Evolutionary conservation across 1,139 yeast species (phyloP), one percentile per base, ranked within the genome.

Genomic region (Debaryomycetaceae sp.): DNA sequence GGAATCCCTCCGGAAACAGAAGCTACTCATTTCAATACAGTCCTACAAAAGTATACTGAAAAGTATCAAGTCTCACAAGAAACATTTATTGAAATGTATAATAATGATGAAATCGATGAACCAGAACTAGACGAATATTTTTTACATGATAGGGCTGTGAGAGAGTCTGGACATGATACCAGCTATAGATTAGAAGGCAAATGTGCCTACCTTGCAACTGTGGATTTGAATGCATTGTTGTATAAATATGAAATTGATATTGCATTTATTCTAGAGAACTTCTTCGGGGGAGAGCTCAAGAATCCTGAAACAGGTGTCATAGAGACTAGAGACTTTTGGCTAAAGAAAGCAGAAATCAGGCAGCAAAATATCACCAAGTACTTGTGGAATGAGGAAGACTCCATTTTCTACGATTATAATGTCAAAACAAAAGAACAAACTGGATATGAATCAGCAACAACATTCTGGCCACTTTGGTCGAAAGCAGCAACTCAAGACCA

Each of bases 1-100:
- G 97, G 98, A 15, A 79, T 92, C 34, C 98, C 98, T 5, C 98
- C 98, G 6, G 99, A 92, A 61, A 91, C 98, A 1, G 99, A 92
- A 61, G 72, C 94, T 0, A 80, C 88, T 5, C 98, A 94, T 67
- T 92, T 92, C 56, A 78, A 80, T 51, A 75, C 86, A 6, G 75
- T 89, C 17, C 69, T 94, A 51, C 59, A 65, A 41, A 91, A 94
- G 5, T 89, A 75, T 55, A 79, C 86, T 36, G 65, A 75, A 36
- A 87, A 87, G 58, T 69, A 87, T 57, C 63, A 72, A 2, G 62
- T 84, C 9, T 44, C 81, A 0, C 75, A 87, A 43, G 78, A 74
- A n/a, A 89, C 86, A 48, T 88, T 92, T 57, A 78, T 84, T 48
- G 67, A 70, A 37, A 67, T 72, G 59, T 92, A 91, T 65, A 88